phyloP scores from a whole-genome alignment of 169 alveolate species.

The Plasmodium malariae region DNA sequence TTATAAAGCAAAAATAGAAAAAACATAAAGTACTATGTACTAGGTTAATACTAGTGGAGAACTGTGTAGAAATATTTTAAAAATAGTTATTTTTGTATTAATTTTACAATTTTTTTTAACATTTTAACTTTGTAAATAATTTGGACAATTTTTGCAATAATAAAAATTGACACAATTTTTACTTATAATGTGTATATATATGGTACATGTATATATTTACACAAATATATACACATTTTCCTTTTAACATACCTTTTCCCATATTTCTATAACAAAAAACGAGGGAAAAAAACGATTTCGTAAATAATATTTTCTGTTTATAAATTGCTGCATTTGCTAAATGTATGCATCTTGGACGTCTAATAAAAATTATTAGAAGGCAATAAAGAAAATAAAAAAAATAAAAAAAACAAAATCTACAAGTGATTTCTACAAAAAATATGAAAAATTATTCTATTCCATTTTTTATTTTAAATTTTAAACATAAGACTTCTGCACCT shows the following conservation, averaged over 20 bases:
- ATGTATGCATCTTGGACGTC: constrained; percentile 14
- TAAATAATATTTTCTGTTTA: constrained; percentile 27
- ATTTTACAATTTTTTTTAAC: constrained; percentile 16
- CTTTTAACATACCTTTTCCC: not conserved
- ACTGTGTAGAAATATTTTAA: not conserved
- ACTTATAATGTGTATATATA: not conserved
- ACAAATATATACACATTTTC: not conserved
- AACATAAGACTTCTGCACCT: constrained; percentile 65
- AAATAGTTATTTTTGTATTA: not conserved
- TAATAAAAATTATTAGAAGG: constrained; percentile 1
- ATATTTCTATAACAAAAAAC: constrained; percentile 34
- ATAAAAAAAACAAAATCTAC: constrained; percentile 27
- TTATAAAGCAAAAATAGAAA: not conserved
- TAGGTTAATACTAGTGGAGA: not conserved
- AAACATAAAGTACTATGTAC: not conserved
- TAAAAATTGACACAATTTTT: constrained; percentile 9
- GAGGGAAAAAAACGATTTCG: constrained; percentile 7
- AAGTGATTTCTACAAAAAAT: constrained; percentile 43
- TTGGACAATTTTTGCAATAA: not conserved
- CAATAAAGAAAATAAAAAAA: not conserved
- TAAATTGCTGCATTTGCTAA: not conserved
- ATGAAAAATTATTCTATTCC: constrained; percentile 26
- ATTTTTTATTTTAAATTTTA: constrained; percentile 13
- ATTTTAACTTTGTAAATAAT: not conserved
- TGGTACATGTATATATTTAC: constrained; percentile 4